Percentiles rank a stretch among this genome's conserved stretches.
Conservation (phyloP, 148 eudicot species). For the Diospyros lotus region DNA sequence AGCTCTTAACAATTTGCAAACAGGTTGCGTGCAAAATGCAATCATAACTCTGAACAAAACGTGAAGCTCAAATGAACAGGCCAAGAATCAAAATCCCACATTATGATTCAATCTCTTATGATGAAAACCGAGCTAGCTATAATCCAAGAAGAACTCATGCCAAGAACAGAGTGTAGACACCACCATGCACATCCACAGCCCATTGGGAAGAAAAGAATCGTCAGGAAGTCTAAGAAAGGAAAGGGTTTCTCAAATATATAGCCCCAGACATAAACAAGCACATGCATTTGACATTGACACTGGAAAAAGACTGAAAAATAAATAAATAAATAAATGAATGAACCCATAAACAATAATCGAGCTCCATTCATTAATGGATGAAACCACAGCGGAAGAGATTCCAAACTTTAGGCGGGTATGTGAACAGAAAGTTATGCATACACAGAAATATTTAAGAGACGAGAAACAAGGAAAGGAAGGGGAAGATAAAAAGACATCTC, state of each 20-base stretch:
- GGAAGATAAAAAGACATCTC: conserved; percentile 25
- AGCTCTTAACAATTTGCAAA: not conserved
- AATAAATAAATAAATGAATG: conserved; percentile 15
- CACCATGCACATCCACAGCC: too few species aligned
- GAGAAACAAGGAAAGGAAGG: not conserved
- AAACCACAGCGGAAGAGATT: conserved; percentile 22
- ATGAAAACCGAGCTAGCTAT: not conserved
- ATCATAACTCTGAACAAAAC: conserved; percentile 1
- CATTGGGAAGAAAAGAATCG: not conserved
- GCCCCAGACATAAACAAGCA: not conserved
- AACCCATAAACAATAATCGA: conserved; percentile 5
- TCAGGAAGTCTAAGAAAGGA: conserved; percentile 1
- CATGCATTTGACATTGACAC: not conserved
- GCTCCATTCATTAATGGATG: conserved; percentile 3
- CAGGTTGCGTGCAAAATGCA: not conserved
- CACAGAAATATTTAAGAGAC: not conserved
- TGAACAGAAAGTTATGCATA: conserved; percentile 12
- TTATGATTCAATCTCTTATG: not conserved
- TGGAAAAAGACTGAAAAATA: conserved; percentile 11
- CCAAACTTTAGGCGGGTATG: conserved; percentile 28
- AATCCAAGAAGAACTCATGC: not conserved
- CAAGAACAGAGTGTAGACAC: not conserved
- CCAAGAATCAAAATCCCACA: not conserved
- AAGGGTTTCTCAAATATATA: not conserved
- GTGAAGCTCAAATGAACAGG: conserved; percentile 1